A percentile compares a stretch with the other conserved stretches of the same genome.
These are phyloP conservation scores for Raphidocelis subcapitata DNA, from an alignment of 139 green algal genomes.

Conservation along the genomic window DNA sequence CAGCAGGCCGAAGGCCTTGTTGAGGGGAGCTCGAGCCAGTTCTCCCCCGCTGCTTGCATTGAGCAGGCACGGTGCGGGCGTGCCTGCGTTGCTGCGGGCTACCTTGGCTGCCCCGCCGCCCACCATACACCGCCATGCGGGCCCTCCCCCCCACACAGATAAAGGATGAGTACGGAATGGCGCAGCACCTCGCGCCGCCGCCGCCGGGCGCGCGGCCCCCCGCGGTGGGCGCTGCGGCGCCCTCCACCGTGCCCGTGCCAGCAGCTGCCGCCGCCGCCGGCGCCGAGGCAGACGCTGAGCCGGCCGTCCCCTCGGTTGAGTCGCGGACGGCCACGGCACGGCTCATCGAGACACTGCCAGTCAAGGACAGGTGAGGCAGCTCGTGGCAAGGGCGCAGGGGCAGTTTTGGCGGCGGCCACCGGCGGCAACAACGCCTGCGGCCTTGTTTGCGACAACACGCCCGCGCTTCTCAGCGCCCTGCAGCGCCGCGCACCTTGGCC, in stretches of 20 bases:
- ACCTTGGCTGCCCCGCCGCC: too few species aligned
- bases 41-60: too few species aligned
- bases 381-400: background rate
- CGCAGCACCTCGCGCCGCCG: constrained; percentile 38
- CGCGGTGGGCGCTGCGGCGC: background rate
- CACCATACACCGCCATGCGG: too few species aligned
- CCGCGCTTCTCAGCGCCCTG: background rate
- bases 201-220: background rate
- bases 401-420: background rate
- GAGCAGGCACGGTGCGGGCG: too few species aligned
- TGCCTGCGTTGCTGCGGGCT: too few species aligned
- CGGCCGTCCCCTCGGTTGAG: constrained; percentile 22
- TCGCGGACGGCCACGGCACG: constrained; percentile 58
- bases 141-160: too few species aligned
- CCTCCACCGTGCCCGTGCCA: background rate
- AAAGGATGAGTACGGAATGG: constrained; percentile 47
- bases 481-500: background rate
- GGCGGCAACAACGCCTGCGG: background rate
- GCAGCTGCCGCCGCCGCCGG: constrained; percentile 1
- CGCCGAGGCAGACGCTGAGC: too few species aligned
- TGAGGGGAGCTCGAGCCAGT: too few species aligned
- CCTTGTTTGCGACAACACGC: background rate
- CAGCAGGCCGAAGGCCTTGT: too few species aligned
- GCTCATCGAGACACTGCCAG: constrained; percentile 71
- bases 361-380: constrained; percentile 18